Percentiles rank a stretch among this genome's conserved stretches.
These are phyloP conservation scores for Pseudoscleropodium purum DNA, from an alignment of 225 moss, liverwort and hornwort genomes.

Conservation along the genomic window DNA sequence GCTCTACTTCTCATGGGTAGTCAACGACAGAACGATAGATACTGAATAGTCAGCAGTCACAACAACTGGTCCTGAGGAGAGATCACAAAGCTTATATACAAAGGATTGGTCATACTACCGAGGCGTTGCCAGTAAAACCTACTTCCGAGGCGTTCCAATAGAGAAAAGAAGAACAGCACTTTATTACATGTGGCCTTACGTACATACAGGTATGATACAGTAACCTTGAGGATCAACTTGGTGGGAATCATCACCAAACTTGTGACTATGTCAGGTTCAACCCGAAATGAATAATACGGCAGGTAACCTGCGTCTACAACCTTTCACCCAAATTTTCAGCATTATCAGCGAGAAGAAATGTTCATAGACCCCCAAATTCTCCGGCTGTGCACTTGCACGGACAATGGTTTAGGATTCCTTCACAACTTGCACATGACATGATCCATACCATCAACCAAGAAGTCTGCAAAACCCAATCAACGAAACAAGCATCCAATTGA, in stretches of 20 bases:
- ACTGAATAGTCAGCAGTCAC: not conserved
- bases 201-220: not conserved
- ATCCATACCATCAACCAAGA: conserved; percentile 54
- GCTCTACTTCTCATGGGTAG: not conserved
- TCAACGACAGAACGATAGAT: not conserved
- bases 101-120: not conserved
- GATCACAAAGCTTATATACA: not conserved
- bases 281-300: not conserved
- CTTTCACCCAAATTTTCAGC: conserved; percentile 8
- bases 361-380: not conserved
- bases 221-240: conserved; percentile 2
- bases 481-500: not conserved
- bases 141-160: not conserved
- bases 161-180: not conserved
- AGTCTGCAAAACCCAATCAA: conserved; percentile 21
- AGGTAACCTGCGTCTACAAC: conserved; percentile 1
- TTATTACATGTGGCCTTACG: not conserved
- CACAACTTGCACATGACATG: conserved; percentile 54
- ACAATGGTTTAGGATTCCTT: not conserved
- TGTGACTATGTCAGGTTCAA: not conserved
- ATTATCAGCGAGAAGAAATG: conserved; percentile 1
- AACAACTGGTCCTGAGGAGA: not conserved
- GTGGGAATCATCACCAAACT: conserved; percentile 7
- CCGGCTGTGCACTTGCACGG: not conserved
- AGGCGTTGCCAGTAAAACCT: not conserved